These are phyloP conservation scores for Dioscorea dumetorum DNA, from an alignment of 106 monocot genomes.

Conservation along the genomic window DNA sequence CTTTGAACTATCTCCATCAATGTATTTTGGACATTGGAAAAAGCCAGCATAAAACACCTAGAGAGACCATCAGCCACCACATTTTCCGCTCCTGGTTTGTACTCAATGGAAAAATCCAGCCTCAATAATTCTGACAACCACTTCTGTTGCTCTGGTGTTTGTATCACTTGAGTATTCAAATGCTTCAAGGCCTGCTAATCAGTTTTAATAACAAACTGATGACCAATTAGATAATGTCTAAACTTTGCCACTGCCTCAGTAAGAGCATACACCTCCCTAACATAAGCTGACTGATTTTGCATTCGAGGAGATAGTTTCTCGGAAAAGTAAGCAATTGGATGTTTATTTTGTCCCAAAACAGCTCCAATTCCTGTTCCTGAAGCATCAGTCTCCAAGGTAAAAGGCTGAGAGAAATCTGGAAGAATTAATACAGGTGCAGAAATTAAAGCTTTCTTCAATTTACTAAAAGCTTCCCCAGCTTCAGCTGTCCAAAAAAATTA, in stretches of 20 bases:
- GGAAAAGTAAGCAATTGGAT: background rate
- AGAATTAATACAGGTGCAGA: background rate
- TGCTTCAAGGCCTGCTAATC: too few species aligned
- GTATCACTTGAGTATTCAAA: too few species aligned
- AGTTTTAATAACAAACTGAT: too few species aligned
- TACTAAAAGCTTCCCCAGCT: background rate
- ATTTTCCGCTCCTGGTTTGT: background rate
- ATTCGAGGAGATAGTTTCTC: background rate
- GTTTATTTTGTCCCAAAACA: background rate
- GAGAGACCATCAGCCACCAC: background rate
- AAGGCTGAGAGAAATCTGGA: background rate
- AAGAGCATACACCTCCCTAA: too few species aligned
- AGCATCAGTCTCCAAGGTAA: background rate
- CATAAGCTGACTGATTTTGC: too few species aligned
- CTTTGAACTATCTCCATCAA: too few species aligned
- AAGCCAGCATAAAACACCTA: too few species aligned
- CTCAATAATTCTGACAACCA: too few species aligned
- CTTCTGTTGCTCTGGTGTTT: too few species aligned
- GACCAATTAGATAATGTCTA: too few species aligned
- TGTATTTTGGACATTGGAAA: too few species aligned
- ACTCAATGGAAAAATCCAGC: background rate
- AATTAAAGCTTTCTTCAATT: background rate
- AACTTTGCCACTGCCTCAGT: too few species aligned
- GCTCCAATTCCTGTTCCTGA: conserved; percentile 1
- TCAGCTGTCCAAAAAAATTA: background rate